A percentile compares a stretch with the other conserved stretches of the same genome.
Evolutionary conservation across 1,284 basidiomycete species (phyloP).

Genomic region (Spongispora temasekensis): DNA sequence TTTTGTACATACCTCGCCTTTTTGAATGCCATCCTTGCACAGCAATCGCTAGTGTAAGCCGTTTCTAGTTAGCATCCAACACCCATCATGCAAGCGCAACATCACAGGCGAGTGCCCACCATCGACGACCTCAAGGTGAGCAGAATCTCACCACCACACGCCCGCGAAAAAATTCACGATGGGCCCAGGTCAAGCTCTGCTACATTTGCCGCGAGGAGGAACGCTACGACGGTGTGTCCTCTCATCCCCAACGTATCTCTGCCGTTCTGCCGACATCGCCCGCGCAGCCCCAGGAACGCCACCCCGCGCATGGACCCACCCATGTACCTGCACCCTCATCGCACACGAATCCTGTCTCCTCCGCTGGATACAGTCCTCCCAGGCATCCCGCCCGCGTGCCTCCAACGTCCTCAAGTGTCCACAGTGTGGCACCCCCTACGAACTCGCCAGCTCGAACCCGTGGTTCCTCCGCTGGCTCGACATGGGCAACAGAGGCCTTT

Average conservation of each 20-base stretch:
- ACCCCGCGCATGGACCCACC: slow-evolving; percentile 68
- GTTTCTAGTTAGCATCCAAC: slow-evolving; percentile 8
- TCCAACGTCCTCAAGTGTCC: slow-evolving; percentile 74
- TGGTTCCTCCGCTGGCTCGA: slow-evolving; percentile 51
- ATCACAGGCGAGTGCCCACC: slow-evolving; percentile 26
- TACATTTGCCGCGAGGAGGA: slow-evolving; percentile 81
- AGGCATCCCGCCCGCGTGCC: slow-evolving; percentile 51
- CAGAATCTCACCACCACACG: too few relatives aligned
- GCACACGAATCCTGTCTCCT: slow-evolving; percentile 78
- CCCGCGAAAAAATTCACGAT: too few relatives aligned
- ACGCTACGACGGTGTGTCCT: slow-evolving; percentile 49
- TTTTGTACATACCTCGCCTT: slow-evolving; percentile 6
- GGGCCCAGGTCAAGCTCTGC: slow-evolving; percentile 65
- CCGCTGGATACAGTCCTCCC: slow-evolving; percentile 72
- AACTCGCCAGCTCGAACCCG: slow-evolving; percentile 64
- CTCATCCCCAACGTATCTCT: background rate
- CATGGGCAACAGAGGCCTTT: slow-evolving; percentile 48
- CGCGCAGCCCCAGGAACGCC: slow-evolving; percentile 44
- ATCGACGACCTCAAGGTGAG: slow-evolving; percentile 34
- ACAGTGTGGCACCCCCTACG: slow-evolving; percentile 68
- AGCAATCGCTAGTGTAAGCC: background rate
- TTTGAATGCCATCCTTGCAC: slow-evolving; percentile 17
- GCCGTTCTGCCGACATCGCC: background rate
- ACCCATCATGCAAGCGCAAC: slow-evolving; percentile 22
- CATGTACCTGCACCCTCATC: slow-evolving; percentile 75